phyloP scores from a whole-genome alignment of 164 flowering plant genomes.

The Cinnamomum chago region DNA sequence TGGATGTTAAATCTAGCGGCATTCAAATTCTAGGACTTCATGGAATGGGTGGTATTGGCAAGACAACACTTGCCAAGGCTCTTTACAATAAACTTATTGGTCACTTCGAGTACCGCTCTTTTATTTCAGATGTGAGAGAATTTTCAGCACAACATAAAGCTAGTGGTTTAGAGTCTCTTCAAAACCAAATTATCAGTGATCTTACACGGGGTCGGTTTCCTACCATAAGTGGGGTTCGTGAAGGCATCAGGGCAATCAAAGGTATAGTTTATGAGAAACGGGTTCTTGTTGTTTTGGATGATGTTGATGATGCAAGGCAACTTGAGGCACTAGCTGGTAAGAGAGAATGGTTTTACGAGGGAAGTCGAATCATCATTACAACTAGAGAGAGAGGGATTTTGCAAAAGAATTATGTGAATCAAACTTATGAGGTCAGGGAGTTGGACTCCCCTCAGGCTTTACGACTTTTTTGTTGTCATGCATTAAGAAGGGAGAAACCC shows the following conservation, averaged over 20 bases:
- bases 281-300: slow-evolving; percentile 28
- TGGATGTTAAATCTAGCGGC: slow-evolving; percentile 5
- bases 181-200: background rate
- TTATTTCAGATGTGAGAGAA: slow-evolving; percentile 16
- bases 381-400: slow-evolving; percentile 9
- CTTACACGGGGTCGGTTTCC: background rate
- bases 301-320: slow-evolving; percentile 16
- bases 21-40: slow-evolving; percentile 14
- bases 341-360: slow-evolving; percentile 15
- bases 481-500: too few relatives aligned
- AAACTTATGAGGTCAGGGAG: background rate
- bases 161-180: background rate
- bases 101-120: slow-evolving; percentile 9
- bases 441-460: background rate
- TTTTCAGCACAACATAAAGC: background rate
- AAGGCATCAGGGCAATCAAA: too few relatives aligned
- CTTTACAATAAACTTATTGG: background rate
- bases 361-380: slow-evolving; percentile 20
- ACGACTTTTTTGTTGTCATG: slow-evolving; percentile 4
- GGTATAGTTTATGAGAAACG: background rate
- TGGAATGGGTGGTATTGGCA: slow-evolving; percentile 32
- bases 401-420: background rate
- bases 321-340: slow-evolving; percentile 9
- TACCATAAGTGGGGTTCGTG: slow-evolving; percentile 1
- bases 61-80: slow-evolving; percentile 26